Percentiles rank a stretch among this genome's conserved stretches.
These are phyloP conservation scores for Pseudonitzschia multistriata DNA, from an alignment of 108 stramenopile genomes.

Conservation along the genomic window DNA sequence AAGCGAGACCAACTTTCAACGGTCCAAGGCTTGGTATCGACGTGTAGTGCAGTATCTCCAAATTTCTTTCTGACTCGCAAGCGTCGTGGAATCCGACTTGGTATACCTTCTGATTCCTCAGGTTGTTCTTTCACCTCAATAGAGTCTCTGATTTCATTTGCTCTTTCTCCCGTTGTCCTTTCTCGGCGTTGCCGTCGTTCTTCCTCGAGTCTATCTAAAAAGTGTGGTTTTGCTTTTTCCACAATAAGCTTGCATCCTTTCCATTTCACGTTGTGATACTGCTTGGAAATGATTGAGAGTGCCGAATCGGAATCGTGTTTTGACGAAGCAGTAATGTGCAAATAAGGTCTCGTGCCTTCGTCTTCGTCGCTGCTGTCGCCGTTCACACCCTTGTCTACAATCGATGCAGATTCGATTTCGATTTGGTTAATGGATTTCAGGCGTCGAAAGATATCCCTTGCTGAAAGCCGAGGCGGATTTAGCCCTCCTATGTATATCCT, in stretches of 20 bases:
- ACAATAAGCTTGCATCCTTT: conserved; percentile 74
- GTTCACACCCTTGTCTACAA: conserved; percentile 26
- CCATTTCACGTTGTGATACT: conserved; percentile 85
- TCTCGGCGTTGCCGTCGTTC: conserved; percentile 35
- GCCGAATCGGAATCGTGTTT: conserved; percentile 27
- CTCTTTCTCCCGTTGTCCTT: not conserved
- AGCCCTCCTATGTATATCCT: conserved; percentile 84
- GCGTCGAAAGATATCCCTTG: conserved; percentile 51
- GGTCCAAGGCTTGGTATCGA: conserved; percentile 60
- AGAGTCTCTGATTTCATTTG: not conserved
- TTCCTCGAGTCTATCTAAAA: conserved; percentile 62
- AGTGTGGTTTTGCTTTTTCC: conserved; percentile 66
- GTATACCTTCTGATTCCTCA: not conserved
- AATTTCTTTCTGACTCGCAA: conserved; percentile 67
- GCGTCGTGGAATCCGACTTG: conserved; percentile 44
- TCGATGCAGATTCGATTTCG: conserved; percentile 35
- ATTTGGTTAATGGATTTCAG: conserved; percentile 24
- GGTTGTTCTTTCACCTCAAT: not conserved
- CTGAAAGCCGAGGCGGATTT: conserved; percentile 61
- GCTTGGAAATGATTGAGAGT: conserved; percentile 52
- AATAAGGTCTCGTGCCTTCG: conserved; percentile 24
- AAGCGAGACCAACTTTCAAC: conserved; percentile 37
- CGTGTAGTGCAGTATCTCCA: conserved; percentile 67
- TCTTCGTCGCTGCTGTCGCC: not conserved
- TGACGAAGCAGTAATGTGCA: conserved; percentile 32